phyloP scores from a whole-genome alignment of 345 rosid species.

The Stellera chamaejasme region DNA sequence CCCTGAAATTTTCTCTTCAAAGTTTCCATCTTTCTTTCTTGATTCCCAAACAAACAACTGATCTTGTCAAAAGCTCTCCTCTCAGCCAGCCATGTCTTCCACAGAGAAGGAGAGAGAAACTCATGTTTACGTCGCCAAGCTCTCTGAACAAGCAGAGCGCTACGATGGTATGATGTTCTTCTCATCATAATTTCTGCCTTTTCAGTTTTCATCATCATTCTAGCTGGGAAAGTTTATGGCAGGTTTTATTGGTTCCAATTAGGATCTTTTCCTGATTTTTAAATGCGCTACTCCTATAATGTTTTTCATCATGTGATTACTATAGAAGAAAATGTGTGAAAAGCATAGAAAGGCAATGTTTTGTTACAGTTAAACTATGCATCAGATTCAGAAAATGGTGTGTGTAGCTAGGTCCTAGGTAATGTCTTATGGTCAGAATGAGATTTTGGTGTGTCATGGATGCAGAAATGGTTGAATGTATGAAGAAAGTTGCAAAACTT shows the following conservation, averaged over 20 bases:
- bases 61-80: not conserved
- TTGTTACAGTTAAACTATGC: no score
- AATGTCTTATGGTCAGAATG: not conserved
- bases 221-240: no score
- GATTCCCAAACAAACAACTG: no score
- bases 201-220: not conserved
- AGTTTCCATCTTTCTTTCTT: not conserved
- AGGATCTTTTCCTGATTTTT: no score
- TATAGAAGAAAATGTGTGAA: no score
- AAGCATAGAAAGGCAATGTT: no score
- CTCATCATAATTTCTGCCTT: not conserved
- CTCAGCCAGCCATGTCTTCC: constrained; percentile 32
- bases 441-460: not conserved
- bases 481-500: constrained; percentile 78
- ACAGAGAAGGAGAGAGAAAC: constrained; percentile 79
- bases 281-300: no score
- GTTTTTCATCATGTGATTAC: no score
- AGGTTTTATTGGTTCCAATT: no score
- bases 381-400: no score
- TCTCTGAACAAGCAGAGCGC: constrained; percentile 93
- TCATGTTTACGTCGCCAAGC: constrained; percentile 89
- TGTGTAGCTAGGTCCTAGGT: not conserved
- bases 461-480: constrained; percentile 95
- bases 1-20: not conserved
- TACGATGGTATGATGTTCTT: constrained; percentile 47